Conservation (phyloP, 306 rosid species). For the Chamaecrista fasciculata region DNA sequence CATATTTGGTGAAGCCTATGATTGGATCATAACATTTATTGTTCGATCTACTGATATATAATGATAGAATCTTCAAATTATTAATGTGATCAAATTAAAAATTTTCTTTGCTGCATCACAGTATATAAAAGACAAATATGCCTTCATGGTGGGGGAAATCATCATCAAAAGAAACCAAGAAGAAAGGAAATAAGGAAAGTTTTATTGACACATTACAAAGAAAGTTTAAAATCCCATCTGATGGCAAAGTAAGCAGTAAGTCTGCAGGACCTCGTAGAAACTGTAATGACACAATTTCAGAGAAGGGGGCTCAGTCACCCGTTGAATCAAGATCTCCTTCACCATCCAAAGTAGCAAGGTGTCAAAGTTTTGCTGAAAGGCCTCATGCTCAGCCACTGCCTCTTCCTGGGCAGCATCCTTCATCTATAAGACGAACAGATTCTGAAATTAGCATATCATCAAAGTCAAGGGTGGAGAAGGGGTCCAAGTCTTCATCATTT, state of each 20-base stretch:
- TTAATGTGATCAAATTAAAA: constrained; percentile 29
- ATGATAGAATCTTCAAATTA: constrained; percentile 37
- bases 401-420: constrained; percentile 73
- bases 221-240: constrained; percentile 71
- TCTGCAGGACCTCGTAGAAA: constrained; percentile 67
- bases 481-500: constrained; percentile 58
- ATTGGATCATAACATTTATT: constrained; percentile 28
- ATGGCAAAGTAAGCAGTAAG: constrained; percentile 55
- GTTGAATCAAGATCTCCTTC: constrained; percentile 52
- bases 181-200: constrained; percentile 81
- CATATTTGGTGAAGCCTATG: constrained; percentile 33
- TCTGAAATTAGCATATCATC: constrained; percentile 73
- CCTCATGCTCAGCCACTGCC: constrained; percentile 91
- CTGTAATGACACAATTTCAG: constrained; percentile 78
- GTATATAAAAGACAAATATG: constrained; percentile 51
- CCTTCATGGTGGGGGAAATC: constrained; percentile 90
- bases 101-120: constrained; percentile 27
- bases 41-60: constrained; percentile 26
- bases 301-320: constrained; percentile 66
- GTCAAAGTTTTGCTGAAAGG: constrained; percentile 95
- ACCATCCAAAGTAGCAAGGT: constrained; percentile 88
- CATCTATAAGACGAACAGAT: constrained; percentile 72
- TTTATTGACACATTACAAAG: constrained; percentile 71
- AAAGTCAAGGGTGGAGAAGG: constrained; percentile 29
- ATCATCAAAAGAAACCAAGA: constrained; percentile 85